These are phyloP conservation scores for Penicillium bialowiezense DNA, from an alignment of 495 filamentous ascomycete genomes.

Conservation along the genomic window DNA sequence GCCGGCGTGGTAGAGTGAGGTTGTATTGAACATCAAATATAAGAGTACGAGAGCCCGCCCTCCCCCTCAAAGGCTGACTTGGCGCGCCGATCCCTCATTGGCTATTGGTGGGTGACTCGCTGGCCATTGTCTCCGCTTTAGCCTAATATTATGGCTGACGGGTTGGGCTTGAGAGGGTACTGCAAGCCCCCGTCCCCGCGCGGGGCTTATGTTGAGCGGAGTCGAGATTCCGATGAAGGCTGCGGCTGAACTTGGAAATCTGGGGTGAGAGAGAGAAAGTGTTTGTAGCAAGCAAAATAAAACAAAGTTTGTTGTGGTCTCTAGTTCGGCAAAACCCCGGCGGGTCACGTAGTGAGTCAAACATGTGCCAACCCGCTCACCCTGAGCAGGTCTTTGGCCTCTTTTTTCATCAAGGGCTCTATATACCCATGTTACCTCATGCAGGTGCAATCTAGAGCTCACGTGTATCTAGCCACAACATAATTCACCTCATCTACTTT, in stretches of 20 bases:
- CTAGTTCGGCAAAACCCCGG: not conserved
- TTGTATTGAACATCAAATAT: slow-evolving; percentile 11
- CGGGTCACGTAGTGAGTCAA: not conserved
- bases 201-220: slow-evolving; percentile 1
- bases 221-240: not conserved
- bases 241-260: no score
- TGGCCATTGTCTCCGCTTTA: not conserved
- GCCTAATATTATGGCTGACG: not conserved
- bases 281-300: not conserved
- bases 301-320: not conserved
- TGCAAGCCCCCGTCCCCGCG: not conserved
- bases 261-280: not conserved
- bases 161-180: not conserved
- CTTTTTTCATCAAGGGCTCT: not conserved
- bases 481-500: not conserved
- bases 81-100: slow-evolving; percentile 20
- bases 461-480: not conserved
- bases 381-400: not conserved
- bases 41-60: slow-evolving; percentile 4
- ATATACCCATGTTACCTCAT: no score
- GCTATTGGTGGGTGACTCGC: slow-evolving; percentile 10
- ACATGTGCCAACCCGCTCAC: not conserved
- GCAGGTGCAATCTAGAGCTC: not conserved
- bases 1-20: slow-evolving; percentile 13
- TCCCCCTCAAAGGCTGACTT: slow-evolving; percentile 13